phyloP scores from a whole-genome alignment of 768 basidiomycete species.

The Fistulinella prunicolor region DNA sequence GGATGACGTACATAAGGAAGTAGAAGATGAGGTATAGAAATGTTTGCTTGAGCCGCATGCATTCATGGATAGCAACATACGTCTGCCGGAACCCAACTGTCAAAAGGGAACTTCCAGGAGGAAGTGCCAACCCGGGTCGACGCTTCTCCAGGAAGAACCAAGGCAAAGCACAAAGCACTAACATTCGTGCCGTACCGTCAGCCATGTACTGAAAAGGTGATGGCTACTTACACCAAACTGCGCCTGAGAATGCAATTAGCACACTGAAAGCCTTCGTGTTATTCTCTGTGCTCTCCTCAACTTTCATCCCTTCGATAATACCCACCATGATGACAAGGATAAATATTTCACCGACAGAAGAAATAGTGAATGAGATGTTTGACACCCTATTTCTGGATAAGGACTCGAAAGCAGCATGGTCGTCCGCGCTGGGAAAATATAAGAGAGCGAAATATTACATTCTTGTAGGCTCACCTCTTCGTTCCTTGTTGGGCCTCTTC shows the following conservation, averaged over 20 bases:
- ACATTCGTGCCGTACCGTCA: not conserved
- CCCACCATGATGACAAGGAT: conserved; percentile 73
- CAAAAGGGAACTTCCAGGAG: conserved; percentile 50
- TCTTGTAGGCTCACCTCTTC: conserved; percentile 40
- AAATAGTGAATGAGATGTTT: conserved; percentile 70
- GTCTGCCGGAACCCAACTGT: conserved; percentile 70
- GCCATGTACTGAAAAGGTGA: not conserved
- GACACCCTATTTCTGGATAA: conserved; percentile 70
- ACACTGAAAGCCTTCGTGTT: conserved; percentile 75
- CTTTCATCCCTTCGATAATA: conserved; percentile 63
- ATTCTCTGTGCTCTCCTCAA: conserved; percentile 59
- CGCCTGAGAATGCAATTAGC: conserved; percentile 76
- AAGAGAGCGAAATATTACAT: not conserved
- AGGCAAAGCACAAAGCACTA: conserved; percentile 65
- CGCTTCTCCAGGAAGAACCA: conserved; percentile 73
- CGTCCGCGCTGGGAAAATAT: conserved; percentile 35
- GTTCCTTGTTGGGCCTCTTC: conserved; percentile 36
- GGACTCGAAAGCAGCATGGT: conserved; percentile 56
- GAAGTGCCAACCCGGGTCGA: conserved; percentile 60
- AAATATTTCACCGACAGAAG: conserved; percentile 66
- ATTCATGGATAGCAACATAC: conserved; percentile 59
- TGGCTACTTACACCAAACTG: conserved; percentile 58
- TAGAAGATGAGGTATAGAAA: conserved; percentile 74
- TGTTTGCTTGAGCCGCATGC: conserved; percentile 66
- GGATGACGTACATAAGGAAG: conserved; percentile 60